A percentile compares a stretch with the other conserved stretches of the same genome.
phyloP scores from a whole-genome alignment of 1,139 yeast species.

The Nadsonia starkeyi-henricii region DNA sequence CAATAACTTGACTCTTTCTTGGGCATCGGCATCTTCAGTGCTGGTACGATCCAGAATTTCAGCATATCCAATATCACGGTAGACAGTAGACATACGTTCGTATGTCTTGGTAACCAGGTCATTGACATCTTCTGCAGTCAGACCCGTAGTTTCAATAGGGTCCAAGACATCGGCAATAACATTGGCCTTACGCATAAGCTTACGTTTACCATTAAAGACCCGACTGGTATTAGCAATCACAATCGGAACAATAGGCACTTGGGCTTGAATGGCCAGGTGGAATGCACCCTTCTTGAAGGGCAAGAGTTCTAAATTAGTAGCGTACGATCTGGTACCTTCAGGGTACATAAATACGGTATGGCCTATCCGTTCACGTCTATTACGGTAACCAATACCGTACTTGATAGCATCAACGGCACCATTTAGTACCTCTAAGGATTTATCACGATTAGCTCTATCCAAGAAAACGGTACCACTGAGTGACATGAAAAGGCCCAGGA shows the following conservation, averaged over 20 bases:
- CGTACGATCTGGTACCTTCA: slow-evolving; percentile 81
- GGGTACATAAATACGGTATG: slow-evolving; percentile 79
- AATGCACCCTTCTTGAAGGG: slow-evolving; percentile 97
- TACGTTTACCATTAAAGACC: slow-evolving; percentile 45
- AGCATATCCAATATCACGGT: slow-evolving; percentile 22
- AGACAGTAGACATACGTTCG: slow-evolving; percentile 26
- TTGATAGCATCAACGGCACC: slow-evolving; percentile 51
- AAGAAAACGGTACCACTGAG: slow-evolving; percentile 83
- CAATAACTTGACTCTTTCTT: too few relatives aligned
- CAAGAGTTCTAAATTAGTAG: slow-evolving; percentile 49
- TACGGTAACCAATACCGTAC: slow-evolving; percentile 25
- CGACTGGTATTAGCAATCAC: slow-evolving; percentile 77
- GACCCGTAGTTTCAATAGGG: slow-evolving; percentile 45
- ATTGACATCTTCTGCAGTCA: slow-evolving; percentile 47
- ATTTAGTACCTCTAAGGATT: slow-evolving; percentile 63
- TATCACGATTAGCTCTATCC: slow-evolving; percentile 66
- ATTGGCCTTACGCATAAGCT: slow-evolving; percentile 37
- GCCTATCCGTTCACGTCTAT: slow-evolving; percentile 10
- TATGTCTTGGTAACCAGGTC: slow-evolving; percentile 29
- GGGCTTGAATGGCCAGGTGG: slow-evolving; percentile 89
- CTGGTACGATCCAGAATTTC: too few relatives aligned
- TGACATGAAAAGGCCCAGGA: slow-evolving; percentile 93
- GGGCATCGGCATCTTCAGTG: too few relatives aligned
- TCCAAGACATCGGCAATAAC: slow-evolving; percentile 53
- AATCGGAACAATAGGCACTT: slow-evolving; percentile 75